Evolutionary conservation across 2,329 filamentous ascomycete genomes (phyloP), one percentile per base, ranked within the genome.

Genomic region (Verticillium nubilum): DNA sequence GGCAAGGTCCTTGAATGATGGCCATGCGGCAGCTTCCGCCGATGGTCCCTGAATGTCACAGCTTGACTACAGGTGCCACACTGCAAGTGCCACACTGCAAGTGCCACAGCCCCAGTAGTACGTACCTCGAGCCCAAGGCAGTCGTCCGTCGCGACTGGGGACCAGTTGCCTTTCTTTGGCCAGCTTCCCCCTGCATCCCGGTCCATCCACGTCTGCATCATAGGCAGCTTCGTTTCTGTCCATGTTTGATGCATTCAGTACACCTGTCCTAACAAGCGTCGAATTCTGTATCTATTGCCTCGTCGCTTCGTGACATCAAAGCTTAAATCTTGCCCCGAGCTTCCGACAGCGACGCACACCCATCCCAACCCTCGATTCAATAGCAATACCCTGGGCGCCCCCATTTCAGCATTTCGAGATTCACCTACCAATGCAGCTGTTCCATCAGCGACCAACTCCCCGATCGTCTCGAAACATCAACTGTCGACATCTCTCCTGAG

Each of bases 1-100:
- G n/a, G n/a, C n/a, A n/a, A n/a, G n/a, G n/a, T n/a, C n/a, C n/a
- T n/a, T n/a, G n/a, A 59, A 57, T 54, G 33, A 31, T 59, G 61
- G 61, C 59, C 61, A 61, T 59, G 61, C 59, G 59, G 61, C 61
- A 35, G 59, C 53, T 57, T 59, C 31, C 59, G 53, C 55, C 60
- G 6, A 37, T 47, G 42, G 42, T 47, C 42, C 42, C 42, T 47
- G 42, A 47, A 47, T 23, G 42, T 47, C 42, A 47, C 42, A 47
- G 42, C 42, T 47, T 47, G 42, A 47, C 37, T 47, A 47, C 37
- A 47, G 37, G 37, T 23, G 37, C 37, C 42, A 47, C 42, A 47
- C 33, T 4, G 33, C 15, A 37, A 17, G 33, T 37, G 33, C 33
- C 33, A 37, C 33, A 37, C 33, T 4, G 33, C 15, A 37, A 17